Conservation (phyloP, 352 stramenopile genomes). For the Blastocystis sp. region DNA sequence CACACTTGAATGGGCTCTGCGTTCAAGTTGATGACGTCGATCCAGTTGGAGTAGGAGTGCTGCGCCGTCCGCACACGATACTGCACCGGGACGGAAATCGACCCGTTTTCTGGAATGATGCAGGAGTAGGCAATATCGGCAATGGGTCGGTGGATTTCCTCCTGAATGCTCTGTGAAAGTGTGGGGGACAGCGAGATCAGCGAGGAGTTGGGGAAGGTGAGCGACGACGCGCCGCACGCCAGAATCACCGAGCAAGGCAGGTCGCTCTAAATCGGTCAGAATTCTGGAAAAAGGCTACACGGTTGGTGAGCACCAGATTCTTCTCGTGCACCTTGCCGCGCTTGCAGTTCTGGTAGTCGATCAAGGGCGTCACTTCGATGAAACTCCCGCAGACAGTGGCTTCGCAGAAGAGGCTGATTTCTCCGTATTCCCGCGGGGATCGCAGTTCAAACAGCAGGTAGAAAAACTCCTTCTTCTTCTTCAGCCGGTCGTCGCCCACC, state of each 20-base stretch:
- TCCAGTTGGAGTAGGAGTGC: conserved; percentile 26
- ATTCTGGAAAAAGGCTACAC: neutral
- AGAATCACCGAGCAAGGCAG: conserved; percentile 16
- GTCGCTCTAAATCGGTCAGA: conserved; percentile 2
- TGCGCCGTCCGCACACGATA: conserved; percentile 27
- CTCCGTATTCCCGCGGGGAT: conserved; percentile 53
- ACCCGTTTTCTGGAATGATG: conserved; percentile 21
- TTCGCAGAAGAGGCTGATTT: conserved; percentile 58
- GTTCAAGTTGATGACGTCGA: conserved; percentile 38
- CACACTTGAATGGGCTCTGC: neutral
- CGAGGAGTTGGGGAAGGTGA: conserved; percentile 17
- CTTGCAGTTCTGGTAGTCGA: conserved; percentile 10
- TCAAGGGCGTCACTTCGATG: neutral
- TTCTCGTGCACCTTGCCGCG: conserved; percentile 7
- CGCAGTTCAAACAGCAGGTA: conserved; percentile 57
- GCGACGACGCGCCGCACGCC: conserved; percentile 17
- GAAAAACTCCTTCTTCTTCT: conserved; percentile 1
- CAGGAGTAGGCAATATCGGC: conserved; percentile 54
- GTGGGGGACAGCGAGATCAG: neutral
- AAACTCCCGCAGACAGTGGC: neutral
- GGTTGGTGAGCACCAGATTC: conserved; percentile 16
- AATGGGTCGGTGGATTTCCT: conserved; percentile 7
- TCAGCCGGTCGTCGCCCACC: neutral
- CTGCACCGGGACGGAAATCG: conserved; percentile 30
- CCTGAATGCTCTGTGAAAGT: neutral